Base-by-base conservation (phyloP, 2,329 filamentous ascomycete species). In the Plenodomus lindquistii region DNA sequence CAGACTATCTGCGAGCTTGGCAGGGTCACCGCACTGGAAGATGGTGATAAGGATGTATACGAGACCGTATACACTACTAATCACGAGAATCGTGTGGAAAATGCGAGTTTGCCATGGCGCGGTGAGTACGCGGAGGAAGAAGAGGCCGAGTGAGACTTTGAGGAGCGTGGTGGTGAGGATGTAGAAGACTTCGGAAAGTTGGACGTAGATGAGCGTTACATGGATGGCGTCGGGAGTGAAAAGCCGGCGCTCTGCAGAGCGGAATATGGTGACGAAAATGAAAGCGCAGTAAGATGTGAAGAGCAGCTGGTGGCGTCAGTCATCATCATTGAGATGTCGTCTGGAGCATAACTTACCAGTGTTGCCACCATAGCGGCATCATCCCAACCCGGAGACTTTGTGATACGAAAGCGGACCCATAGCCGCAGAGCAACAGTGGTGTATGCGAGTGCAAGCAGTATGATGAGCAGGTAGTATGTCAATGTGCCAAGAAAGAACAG, bases 171-270 rank as follows among this genome's bases (percentile, higher is more conserved):
- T 79, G 0, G 76, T 74, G 50, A 80, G 69, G 20, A 79, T 75
- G 60, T 83, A 84, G 60, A 77, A 80, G 40, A 79, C 69, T 56
- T 83, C 80, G 16, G 54, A 57, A 5, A 70, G 55, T 56, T 70
- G 65, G 16, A 71, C 54, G 19, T 62, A 65, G 16, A 63, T 49
- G 11, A 68, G 42, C 9, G 54, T 66, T 16, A 52, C 31, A 16
- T 40, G 54, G 3, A 62, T 50, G 2, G 43, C 45, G 6, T 60
- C 37, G 27, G 37, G 20, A 18, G 44, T 49, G 31, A 65, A 61
- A 15, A 59, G 44, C 7, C 52, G 44, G 11, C 45, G 42, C 15
- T 44, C 29, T 13, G 20, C 36, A 31, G 52, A 55, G 5, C 52
- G 52, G 17, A 48, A 20, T 10, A 44, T 60, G 21, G 69, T 62